Conservation (phyloP, 2,329 filamentous ascomycete species). For the Xylariaceae sp. region DNA sequence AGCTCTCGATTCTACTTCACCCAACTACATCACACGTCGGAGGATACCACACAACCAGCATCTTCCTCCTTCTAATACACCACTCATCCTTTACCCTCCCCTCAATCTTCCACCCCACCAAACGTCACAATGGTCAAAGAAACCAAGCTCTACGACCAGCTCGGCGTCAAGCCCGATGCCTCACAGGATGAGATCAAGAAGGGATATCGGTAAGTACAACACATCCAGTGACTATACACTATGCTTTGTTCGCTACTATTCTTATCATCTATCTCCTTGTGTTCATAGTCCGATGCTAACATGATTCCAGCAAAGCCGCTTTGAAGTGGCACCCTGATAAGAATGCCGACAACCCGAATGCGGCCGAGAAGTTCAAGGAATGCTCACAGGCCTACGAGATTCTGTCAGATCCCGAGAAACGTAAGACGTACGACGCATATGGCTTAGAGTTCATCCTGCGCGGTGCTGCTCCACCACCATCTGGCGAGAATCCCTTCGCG, state of each 20-base stretch:
- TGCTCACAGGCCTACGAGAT: constrained; percentile 98
- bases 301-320: constrained; percentile 66
- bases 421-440: constrained; percentile 91
- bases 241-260: constrained; percentile 12
- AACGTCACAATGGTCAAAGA: constrained; percentile 76
- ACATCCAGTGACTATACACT: too few species aligned
- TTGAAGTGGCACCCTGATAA: constrained; percentile 96
- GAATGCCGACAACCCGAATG: constrained; percentile 85
- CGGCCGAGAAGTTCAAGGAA: constrained; percentile 95
- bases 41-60: background rate
- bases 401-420: constrained; percentile 92
- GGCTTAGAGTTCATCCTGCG: constrained; percentile 89
- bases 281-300: constrained; percentile 33
- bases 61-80: background rate
- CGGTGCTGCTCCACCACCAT: constrained; percentile 67
- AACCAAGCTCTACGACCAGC: constrained; percentile 88
- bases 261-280: constrained; percentile 3
- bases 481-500: constrained; percentile 60
- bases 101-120: background rate
- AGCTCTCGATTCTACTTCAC: background rate
- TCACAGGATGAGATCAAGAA: constrained; percentile 96
- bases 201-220: constrained; percentile 76
- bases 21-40: background rate
- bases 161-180: constrained; percentile 74
- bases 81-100: too few species aligned